Conservation (phyloP, 2,329 filamentous ascomycete genomes). For the Aspergillus sp. region DNA sequence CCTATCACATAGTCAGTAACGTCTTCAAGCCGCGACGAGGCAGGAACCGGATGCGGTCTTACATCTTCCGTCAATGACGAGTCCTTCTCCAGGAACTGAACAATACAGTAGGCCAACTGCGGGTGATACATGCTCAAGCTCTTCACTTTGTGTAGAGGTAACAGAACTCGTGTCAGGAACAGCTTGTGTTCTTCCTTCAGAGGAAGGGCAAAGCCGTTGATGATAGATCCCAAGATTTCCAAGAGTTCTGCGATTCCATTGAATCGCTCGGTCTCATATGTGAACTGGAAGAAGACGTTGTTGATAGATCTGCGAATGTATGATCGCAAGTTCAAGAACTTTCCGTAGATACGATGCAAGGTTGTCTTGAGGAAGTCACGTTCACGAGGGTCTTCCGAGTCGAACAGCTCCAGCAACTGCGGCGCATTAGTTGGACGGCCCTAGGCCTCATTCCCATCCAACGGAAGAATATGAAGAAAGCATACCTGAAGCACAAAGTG, state of each 20-base stretch:
- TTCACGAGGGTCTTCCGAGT: slow-evolving; percentile 95
- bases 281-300: slow-evolving; percentile 99
- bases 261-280: slow-evolving; percentile 97
- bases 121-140: slow-evolving; percentile 99
- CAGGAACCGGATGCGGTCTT: slow-evolving; percentile 32
- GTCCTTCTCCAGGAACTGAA: slow-evolving; percentile 98
- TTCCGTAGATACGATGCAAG: slow-evolving; percentile 95
- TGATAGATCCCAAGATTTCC: slow-evolving; percentile 96
- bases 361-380: slow-evolving; percentile 98
- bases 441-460: background rate
- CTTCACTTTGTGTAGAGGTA: slow-evolving; percentile 97
- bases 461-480: background rate
- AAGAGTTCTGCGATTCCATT: slow-evolving; percentile 96
- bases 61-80: slow-evolving; percentile 95
- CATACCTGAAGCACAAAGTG: slow-evolving; percentile 82
- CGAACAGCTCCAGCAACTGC: slow-evolving; percentile 91
- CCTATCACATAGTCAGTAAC: slow-evolving; percentile 51
- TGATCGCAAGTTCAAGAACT: slow-evolving; percentile 95
- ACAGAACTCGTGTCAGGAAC: slow-evolving; percentile 87
- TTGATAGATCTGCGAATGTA: slow-evolving; percentile 99
- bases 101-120: slow-evolving; percentile 96
- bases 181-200: slow-evolving; percentile 99
- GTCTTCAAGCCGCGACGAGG: background rate
- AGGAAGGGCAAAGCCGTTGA: slow-evolving; percentile 95
- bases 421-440: slow-evolving; percentile 12